These are phyloP conservation scores for Lipomyces anomalus DNA, from an alignment of 805 yeast genomes.

Conservation along the genomic window DNA sequence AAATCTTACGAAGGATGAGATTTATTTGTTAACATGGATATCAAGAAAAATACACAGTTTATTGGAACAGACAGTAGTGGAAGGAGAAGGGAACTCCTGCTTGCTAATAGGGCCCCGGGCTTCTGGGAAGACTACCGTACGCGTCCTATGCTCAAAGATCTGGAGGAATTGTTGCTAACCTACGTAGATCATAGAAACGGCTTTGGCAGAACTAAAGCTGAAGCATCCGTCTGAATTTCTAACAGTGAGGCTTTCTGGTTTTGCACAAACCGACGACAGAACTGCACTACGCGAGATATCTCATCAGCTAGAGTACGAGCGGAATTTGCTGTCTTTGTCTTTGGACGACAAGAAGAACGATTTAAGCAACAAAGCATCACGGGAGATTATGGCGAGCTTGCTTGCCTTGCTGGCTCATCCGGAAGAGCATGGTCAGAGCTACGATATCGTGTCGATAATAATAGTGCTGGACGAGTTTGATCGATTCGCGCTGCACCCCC, in stretches of 20 bases:
- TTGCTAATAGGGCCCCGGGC: constrained; percentile 75
- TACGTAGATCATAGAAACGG: constrained; percentile 58
- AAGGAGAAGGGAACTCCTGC: constrained; percentile 75
- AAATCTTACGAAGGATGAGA: not conserved
- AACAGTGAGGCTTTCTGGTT: constrained; percentile 60
- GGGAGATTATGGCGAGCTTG: constrained; percentile 26
- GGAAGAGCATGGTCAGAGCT: constrained; percentile 18
- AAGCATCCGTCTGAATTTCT: constrained; percentile 48
- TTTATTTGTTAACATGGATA: not conserved
- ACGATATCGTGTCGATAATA: constrained; percentile 49
- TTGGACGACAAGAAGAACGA: constrained; percentile 3
- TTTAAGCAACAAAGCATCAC: not conserved
- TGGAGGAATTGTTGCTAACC: no score
- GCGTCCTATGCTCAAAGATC: no score
- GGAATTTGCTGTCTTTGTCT: constrained; percentile 17
- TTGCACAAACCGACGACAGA: constrained; percentile 66
- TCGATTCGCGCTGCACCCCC: constrained; percentile 50
- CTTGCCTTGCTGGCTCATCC: constrained; percentile 27
- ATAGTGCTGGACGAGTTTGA: constrained; percentile 85
- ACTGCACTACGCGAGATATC: constrained; percentile 83
- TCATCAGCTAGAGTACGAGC: constrained; percentile 59
- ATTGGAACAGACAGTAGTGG: constrained; percentile 57
- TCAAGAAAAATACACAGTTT: constrained; percentile 48
- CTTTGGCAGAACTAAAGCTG: constrained; percentile 42
- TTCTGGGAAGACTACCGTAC: constrained; percentile 65